These are phyloP conservation scores for Crataegus laevigata DNA, from an alignment of 306 rosid genomes.

Conservation along the genomic window DNA sequence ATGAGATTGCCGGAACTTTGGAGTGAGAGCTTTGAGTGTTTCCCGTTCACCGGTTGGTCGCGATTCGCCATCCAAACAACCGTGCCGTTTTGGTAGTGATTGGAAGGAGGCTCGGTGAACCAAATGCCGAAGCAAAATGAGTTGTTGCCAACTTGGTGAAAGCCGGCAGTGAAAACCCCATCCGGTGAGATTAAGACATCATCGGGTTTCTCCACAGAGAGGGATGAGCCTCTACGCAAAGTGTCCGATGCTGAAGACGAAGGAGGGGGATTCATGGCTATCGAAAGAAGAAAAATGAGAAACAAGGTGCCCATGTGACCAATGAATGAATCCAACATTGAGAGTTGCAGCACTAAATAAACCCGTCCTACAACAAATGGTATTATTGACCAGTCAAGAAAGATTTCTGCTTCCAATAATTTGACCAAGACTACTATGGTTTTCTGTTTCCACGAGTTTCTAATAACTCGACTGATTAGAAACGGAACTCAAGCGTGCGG, in stretches of 20 bases:
- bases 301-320: conserved; percentile 19
- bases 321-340: not conserved
- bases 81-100: conserved; percentile 7
- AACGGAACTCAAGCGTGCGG: too few relatives aligned
- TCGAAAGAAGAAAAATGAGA: conserved; percentile 12
- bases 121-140: conserved; percentile 48
- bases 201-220: conserved; percentile 24
- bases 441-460: too few relatives aligned
- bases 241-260: conserved; percentile 15
- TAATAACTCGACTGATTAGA: too few relatives aligned
- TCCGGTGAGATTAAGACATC: conserved; percentile 28
- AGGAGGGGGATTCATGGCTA: not conserved
- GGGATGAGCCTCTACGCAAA: conserved; percentile 25
- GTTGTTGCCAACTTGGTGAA: conserved; percentile 33
- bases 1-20: conserved; percentile 27
- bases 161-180: conserved; percentile 50
- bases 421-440: too few relatives aligned
- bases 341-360: not conserved
- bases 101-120: conserved; percentile 14
- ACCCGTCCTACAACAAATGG: not conserved
- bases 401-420: too few relatives aligned
- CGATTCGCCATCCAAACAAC: conserved; percentile 58
- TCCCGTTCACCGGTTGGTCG: conserved; percentile 38
- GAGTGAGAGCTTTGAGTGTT: conserved; percentile 33
- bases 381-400: too few relatives aligned